Conservation (phyloP, 768 basidiomycete genomes). For the Kwoniella dejecticola region DNA sequence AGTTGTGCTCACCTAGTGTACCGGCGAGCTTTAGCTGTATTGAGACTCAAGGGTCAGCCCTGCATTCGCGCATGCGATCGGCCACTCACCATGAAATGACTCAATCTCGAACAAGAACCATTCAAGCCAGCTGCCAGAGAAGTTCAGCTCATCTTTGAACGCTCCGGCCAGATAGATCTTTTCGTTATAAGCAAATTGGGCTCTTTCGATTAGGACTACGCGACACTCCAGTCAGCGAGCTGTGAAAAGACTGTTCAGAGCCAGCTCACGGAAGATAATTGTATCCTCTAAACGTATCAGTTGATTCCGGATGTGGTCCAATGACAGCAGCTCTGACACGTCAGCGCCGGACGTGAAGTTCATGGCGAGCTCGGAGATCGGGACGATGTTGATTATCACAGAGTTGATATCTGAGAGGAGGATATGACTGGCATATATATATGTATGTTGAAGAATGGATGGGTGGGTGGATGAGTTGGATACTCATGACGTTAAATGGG, state of each 20-base stretch:
- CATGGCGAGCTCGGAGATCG: constrained; percentile 25
- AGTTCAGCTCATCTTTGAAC: constrained; percentile 73
- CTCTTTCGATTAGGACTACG: constrained; percentile 83
- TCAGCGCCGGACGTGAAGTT: constrained; percentile 53
- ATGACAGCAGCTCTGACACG: constrained; percentile 71
- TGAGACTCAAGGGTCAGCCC: neutral
- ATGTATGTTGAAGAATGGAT: neutral
- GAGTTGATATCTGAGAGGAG: no score
- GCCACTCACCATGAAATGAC: constrained; percentile 80
- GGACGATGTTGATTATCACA: no score
- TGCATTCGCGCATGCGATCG: neutral
- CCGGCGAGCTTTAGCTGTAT: constrained; percentile 82
- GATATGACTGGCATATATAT: neutral
- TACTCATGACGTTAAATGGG: neutral
- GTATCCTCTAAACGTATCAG: constrained; percentile 93
- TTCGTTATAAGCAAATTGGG: constrained; percentile 92
- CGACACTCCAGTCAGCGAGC: neutral
- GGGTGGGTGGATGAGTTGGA: no score
- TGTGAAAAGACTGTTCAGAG: neutral
- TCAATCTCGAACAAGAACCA: constrained; percentile 98
- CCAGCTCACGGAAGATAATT: constrained; percentile 76
- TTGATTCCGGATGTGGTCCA: constrained; percentile 85
- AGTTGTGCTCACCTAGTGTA: constrained; percentile 74
- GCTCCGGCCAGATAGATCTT: constrained; percentile 79
- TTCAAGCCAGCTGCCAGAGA: constrained; percentile 87